These are phyloP conservation scores for Hymenoscyphus salicellus DNA, from an alignment of 2,329 filamentous ascomycete genomes.

Conservation along the genomic window DNA sequence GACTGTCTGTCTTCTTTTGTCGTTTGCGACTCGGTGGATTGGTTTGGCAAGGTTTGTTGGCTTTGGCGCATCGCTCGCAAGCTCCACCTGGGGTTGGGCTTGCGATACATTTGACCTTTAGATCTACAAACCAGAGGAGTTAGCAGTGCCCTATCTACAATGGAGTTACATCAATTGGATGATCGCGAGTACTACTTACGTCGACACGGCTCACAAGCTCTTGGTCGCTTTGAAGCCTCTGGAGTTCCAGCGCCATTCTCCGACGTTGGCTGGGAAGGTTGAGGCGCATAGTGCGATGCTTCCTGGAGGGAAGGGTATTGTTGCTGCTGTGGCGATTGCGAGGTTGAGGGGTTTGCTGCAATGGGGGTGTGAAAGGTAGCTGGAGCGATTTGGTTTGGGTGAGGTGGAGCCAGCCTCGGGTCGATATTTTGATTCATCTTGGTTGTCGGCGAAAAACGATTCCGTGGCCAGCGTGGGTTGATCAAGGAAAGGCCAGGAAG, in stretches of 20 bases:
- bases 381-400: conserved; percentile 2
- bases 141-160: neutral
- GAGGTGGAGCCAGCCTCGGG: conserved; percentile 6
- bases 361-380: conserved; percentile 10
- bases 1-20: conserved; percentile 44
- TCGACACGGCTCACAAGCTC: conserved; percentile 44
- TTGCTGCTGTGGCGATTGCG: conserved; percentile 11
- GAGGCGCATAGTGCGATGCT: conserved; percentile 22
- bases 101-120: conserved; percentile 44
- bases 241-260: neutral
- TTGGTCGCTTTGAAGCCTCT: conserved; percentile 35
- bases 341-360: conserved; percentile 11
- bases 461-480: conserved; percentile 4
- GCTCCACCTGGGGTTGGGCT: conserved; percentile 35
- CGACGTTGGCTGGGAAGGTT: conserved; percentile 22
- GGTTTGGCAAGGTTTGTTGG: conserved; percentile 40
- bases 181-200: conserved; percentile 34
- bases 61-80: conserved; percentile 42
- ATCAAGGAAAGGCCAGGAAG: neutral
- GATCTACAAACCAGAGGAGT: conserved; percentile 18
- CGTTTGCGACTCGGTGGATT: conserved; percentile 42
- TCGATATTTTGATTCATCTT: conserved; percentile 3
- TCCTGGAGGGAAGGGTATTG: conserved; percentile 15
- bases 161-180: neutral
- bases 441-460: neutral